Base-by-base conservation (phyloP, 768 basidiomycete species). In the Mycena galopus region DNA sequence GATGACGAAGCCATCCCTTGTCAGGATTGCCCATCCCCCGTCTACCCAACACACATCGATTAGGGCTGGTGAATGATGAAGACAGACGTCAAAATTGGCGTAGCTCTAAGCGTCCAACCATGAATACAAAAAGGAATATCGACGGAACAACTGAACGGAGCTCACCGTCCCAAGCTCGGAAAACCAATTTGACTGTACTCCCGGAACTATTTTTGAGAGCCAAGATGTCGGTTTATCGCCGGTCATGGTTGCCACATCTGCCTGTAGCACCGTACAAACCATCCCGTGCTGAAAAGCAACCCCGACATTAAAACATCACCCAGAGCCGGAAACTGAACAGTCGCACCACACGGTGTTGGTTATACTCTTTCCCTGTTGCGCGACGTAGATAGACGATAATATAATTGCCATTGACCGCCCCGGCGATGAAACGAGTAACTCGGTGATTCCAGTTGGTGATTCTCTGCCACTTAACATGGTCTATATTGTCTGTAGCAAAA, bases 21-120 rank as follows among this genome's bases (percentile, higher is more conserved):
- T 60, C 37, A 60, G 23, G 58, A 60, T 60, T 33, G 58, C 58
- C 58, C 16, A 60, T 14, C 58, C 58, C 4, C 35, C 10, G 58
- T 60, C 58, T 12, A 60, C 39, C 33, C 37, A 60, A 16, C 58
- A 60, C 35, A 60, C 7, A n/a, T 60, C 23, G 11, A 60, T 33
- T 33, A 37, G 39, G 4, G 16, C 25, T 17, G 12, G n/a, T n/a
- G n/a, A n/a, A n/a, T n/a, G n/a, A n/a, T n/a, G n/a, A n/a, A n/a
- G n/a, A n/a, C n/a, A n/a, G n/a, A n/a, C 53, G 6, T 56, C 19
- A 23, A 8, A 30, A 56, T 56, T 8, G 53, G 4, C 53, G 53
- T 27, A 56, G n/a, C n/a, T n/a, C n/a, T n/a, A n/a, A n/a, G n/a
- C 14, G 35, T 14, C 6, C 14, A 37, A 37, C 35, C 8, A 6